phyloP scores from a whole-genome alignment of 2,329 filamentous ascomycete species.

The Trichoderma endophyticum region DNA sequence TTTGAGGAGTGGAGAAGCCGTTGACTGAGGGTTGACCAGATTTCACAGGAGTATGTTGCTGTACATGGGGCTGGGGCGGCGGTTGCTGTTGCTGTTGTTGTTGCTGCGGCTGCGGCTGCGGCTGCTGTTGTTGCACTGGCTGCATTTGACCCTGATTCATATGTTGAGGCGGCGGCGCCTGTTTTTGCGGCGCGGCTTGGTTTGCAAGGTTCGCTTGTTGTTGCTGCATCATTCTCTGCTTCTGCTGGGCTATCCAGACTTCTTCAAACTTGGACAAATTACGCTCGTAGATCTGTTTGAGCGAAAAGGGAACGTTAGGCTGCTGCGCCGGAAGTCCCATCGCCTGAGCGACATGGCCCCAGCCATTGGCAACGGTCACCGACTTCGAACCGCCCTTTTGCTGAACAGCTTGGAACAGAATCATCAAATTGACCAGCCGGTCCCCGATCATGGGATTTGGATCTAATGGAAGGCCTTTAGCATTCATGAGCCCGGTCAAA shows the following conservation, averaged over 20 bases:
- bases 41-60: conserved; percentile 40
- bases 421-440: conserved; percentile 69
- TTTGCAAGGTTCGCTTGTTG: conserved; percentile 26
- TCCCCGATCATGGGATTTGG: conserved; percentile 70
- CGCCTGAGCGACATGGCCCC: conserved; percentile 67
- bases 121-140: conserved; percentile 31
- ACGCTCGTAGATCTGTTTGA: conserved; percentile 71
- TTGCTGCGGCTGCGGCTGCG: conserved; percentile 30
- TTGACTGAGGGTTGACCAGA: conserved; percentile 38
- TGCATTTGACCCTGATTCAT: conserved; percentile 34
- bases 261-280: conserved; percentile 77
- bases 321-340: conserved; percentile 62
- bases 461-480: conserved; percentile 70
- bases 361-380: conserved; percentile 66
- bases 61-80: conserved; percentile 24
- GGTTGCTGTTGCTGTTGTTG: conserved; percentile 22
- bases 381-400: conserved; percentile 76
- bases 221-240: conserved; percentile 51
- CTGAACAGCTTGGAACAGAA: conserved; percentile 71
- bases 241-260: conserved; percentile 57
- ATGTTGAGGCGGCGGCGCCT: conserved; percentile 35
- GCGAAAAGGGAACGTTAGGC: conserved; percentile 64
- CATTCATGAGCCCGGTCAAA: conserved; percentile 72
- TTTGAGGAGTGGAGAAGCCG: conserved; percentile 37
- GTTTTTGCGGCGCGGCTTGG: conserved; percentile 33